A percentile compares a stretch with the other conserved stretches of the same genome.
These are phyloP conservation scores for Filobasidium floriforme DNA, from an alignment of 768 basidiomycete genomes.

Conservation along the genomic window DNA sequence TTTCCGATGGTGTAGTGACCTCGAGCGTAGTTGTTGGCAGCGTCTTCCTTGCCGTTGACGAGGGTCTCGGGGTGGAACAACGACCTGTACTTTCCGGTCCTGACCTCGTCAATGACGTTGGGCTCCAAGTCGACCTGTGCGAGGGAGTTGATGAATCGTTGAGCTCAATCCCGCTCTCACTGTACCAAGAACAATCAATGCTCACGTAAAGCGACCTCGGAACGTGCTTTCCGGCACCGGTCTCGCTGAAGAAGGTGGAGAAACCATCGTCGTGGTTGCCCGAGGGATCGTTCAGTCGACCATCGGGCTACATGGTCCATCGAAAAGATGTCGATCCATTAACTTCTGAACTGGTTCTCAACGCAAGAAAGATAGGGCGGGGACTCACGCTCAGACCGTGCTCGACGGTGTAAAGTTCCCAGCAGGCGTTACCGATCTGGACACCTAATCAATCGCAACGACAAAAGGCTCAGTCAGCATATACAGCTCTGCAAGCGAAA, in stretches of 20 bases:
- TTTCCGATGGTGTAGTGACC: constrained; percentile 99
- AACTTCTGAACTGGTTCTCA: background rate
- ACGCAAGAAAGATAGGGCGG: constrained; percentile 17
- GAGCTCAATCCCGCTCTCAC: background rate
- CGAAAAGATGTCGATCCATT: background rate
- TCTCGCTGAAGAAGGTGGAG: constrained; percentile 99
- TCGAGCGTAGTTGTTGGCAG: constrained; percentile 98
- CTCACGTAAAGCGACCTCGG: constrained; percentile 89
- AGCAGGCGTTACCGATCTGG: constrained; percentile 85
- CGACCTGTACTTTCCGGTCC: constrained; percentile 86
- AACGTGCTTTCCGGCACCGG: constrained; percentile 91
- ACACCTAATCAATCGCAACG: constrained; percentile 29
- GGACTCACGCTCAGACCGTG: constrained; percentile 88
- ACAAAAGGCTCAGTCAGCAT: background rate
- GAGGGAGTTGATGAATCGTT: background rate
- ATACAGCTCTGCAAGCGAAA: constrained; percentile 11
- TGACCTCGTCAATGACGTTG: constrained; percentile 94
- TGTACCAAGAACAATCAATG: background rate
- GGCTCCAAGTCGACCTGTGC: constrained; percentile 58
- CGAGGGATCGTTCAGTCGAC: constrained; percentile 73
- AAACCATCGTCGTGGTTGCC: constrained; percentile 79
- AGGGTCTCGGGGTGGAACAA: constrained; percentile 98
- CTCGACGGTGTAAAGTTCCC: constrained; percentile 98
- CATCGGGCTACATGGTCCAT: constrained; percentile 66
- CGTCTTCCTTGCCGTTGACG: constrained; percentile 97